phyloP scores from a whole-genome alignment of 768 basidiomycete species.

The Neoboletus subvelutipes region DNA sequence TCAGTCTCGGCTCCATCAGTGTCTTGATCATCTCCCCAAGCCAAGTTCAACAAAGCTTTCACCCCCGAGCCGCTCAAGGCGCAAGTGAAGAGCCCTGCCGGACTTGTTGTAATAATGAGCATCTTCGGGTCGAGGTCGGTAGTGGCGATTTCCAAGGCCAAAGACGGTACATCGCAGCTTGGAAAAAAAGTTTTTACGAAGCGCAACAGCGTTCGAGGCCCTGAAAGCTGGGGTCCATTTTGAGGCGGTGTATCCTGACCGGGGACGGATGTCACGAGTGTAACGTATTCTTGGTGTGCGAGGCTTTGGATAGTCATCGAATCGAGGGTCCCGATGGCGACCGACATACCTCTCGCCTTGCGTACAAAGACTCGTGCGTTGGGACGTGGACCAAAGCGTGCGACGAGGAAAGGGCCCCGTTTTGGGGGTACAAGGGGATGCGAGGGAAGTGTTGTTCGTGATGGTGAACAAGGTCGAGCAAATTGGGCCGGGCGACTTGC shows the following conservation, averaged over 20 bases:
- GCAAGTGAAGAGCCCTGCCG: constrained; percentile 82
- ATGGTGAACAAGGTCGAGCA: constrained; percentile 51
- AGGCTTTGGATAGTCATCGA: constrained; percentile 75
- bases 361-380: constrained; percentile 84
- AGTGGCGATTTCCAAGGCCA: constrained; percentile 27
- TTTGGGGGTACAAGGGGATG: constrained; percentile 52
- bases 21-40: constrained; percentile 96
- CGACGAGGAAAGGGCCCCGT: constrained; percentile 27
- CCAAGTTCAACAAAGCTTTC: constrained; percentile 73
- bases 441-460: constrained; percentile 36
- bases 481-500: constrained; percentile 40
- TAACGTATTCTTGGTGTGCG: constrained; percentile 69
- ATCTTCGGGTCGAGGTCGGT: constrained; percentile 74
- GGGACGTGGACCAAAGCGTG: constrained; percentile 52
- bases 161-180: constrained; percentile 60
- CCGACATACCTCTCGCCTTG: constrained; percentile 78
- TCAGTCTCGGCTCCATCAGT: constrained; percentile 95
- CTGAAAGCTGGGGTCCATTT: too few species aligned
- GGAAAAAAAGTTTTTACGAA: constrained; percentile 31
- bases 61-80: constrained; percentile 77
- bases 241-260: constrained; percentile 59
- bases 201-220: too few species aligned
- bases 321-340: constrained; percentile 75
- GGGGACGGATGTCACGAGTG: constrained; percentile 87
- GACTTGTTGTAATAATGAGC: constrained; percentile 73